These are phyloP conservation scores for Candida silvatica DNA, from an alignment of 805 yeast species.

Conservation along the genomic window DNA sequence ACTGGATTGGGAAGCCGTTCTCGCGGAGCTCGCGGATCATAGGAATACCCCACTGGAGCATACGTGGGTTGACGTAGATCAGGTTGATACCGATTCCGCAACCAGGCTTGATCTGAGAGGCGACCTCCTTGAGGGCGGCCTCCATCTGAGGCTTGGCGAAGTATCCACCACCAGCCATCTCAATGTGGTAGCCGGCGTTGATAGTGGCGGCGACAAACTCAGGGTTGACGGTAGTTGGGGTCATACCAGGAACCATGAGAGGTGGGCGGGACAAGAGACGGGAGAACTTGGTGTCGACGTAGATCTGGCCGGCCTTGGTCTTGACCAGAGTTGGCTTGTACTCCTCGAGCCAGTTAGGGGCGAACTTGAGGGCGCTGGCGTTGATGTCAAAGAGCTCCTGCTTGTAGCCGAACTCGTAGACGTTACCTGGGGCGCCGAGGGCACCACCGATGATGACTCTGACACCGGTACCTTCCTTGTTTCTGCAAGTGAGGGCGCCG, in stretches of 20 bases:
- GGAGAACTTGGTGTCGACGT: conserved; percentile 91
- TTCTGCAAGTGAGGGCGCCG: conserved; percentile 93
- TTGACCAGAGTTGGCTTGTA: conserved; percentile 80
- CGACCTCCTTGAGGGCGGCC: conserved; percentile 67
- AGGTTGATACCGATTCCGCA: conserved; percentile 86
- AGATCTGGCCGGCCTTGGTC: conserved; percentile 64
- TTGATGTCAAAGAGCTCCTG: conserved; percentile 84
- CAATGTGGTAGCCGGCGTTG: conserved; percentile 95
- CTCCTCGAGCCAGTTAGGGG: conserved; percentile 86
- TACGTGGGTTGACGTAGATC: conserved; percentile 93
- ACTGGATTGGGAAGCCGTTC: conserved; percentile 92
- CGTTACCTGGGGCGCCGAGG: conserved; percentile 54
- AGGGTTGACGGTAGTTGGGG: conserved; percentile 94
- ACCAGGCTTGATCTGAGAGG: conserved; percentile 67
- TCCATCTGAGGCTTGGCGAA: conserved; percentile 67
- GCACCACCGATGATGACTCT: conserved; percentile 93
- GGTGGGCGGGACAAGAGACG: conserved; percentile 92
- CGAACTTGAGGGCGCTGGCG: conserved; percentile 59
- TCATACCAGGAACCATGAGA: conserved; percentile 98
- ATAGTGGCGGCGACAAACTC: conserved; percentile 90
- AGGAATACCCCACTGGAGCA: conserved; percentile 99
- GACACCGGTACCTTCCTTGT: conserved; percentile 97
- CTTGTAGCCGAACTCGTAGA: conserved; percentile 90
- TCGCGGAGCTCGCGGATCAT: conserved; percentile 81
- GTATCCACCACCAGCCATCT: conserved; percentile 99